Evolutionary conservation across 2,329 filamentous ascomycete species (phyloP), one percentile per base, ranked within the genome.

Genomic region (Colletotrichum horii): DNA sequence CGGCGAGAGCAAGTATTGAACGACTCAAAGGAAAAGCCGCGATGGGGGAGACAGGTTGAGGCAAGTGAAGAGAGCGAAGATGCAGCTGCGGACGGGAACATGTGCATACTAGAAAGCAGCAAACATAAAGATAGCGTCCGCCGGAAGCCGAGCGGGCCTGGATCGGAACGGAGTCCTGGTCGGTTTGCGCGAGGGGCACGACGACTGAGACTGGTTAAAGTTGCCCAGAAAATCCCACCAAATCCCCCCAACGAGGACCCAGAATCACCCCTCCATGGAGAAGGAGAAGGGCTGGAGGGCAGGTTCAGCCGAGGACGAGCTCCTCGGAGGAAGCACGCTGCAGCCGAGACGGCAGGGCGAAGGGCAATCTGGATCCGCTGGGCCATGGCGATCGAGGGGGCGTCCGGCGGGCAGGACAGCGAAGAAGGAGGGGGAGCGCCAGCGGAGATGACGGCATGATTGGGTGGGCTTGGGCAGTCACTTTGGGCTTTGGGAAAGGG

Each of bases 71-170:
- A 26, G 61, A 52, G 22, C 52, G 61, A 70, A 55, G 62, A 70
- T 34, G 70, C 74, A 69, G 58, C 32, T 76, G 64, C 16, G 24
- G 64, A 65, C 43, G 43, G 60, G 48, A 76, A 65, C 58, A 68
- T 26, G 65, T 68, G 64, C 48, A 62, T 34, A n/a, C 61, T 36
- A 32, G 52, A 60, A n/a, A 64, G 30, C 16, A 75, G 64, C 65
- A 73, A 52, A 76, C 70, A 74, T 60, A 69, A 65, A 69, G 70
- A 60, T 36, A 60, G 74, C n/a, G 70, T 43, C 64, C 70, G 48
- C 43, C 70, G 74, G 70, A 76, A 65, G 70, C 74, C 74, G 74
- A 73, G 64, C 70, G 74, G 64, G 64, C 74, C 64, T 76, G 58
- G n/a, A 69, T 76, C 70, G 64, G 70, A 74, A 64, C 70, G 56